Evolutionary conservation across 2,329 filamentous ascomycete genomes (phyloP).

Genomic region (Neurospora crassa): DNA sequence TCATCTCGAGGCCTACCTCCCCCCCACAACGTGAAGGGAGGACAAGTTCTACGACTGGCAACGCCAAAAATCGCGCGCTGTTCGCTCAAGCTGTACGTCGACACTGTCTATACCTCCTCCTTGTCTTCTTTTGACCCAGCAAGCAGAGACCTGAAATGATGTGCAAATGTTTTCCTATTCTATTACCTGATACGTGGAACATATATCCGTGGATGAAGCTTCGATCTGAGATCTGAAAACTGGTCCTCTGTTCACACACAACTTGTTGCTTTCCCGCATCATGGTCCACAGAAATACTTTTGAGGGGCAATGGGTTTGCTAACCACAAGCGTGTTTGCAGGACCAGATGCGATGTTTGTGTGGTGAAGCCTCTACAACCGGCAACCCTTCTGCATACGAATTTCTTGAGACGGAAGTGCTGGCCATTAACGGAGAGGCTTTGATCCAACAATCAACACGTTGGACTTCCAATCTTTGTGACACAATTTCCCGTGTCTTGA

Average conservation of each 20-base stretch:
- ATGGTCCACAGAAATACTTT: too few species aligned
- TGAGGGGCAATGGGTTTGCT: too few species aligned
- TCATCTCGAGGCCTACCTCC: not conserved
- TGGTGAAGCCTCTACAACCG: not conserved
- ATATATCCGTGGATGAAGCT: not conserved
- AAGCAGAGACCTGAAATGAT: too few species aligned
- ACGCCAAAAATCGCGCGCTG: too few species aligned
- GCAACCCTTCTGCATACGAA: not conserved
- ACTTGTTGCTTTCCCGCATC: too few species aligned
- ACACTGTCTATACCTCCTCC: too few species aligned
- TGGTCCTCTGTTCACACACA: too few species aligned
- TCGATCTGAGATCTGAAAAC: not conserved
- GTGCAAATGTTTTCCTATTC: not conserved
- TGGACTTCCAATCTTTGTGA: not conserved
- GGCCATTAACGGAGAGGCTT: not conserved
- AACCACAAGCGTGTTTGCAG: not conserved
- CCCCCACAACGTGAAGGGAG: too few species aligned
- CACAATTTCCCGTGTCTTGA: not conserved
- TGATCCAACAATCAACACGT: not conserved
- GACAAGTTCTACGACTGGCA: too few species aligned
- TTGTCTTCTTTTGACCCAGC: too few species aligned
- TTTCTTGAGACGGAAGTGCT: not conserved
- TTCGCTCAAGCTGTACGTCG: too few species aligned
- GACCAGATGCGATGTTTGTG: not conserved
- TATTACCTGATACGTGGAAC: not conserved